Percentiles rank a stretch among this genome's conserved stretches.
Conservation (phyloP, 768 basidiomycete species). For the Astraeus odoratus region DNA sequence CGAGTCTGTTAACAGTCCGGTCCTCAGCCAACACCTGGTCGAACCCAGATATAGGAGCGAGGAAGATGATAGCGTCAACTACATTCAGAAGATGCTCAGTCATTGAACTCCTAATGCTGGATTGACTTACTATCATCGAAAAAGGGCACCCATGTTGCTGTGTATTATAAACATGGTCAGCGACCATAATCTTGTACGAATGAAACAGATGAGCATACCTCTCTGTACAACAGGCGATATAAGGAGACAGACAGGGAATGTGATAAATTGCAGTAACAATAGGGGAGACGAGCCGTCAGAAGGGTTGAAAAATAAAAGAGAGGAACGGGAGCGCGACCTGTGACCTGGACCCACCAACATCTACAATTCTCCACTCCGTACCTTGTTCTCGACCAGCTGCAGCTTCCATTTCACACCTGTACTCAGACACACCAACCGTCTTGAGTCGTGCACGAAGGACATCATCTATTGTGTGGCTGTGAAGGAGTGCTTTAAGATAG, state of each 20-base stretch:
- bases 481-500: slow-evolving; percentile 3
- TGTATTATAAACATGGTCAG: slow-evolving; percentile 7
- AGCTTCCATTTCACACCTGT: slow-evolving; percentile 76
- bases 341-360: slow-evolving; percentile 46
- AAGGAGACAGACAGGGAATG: no score
- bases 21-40: slow-evolving; percentile 50
- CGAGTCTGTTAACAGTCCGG: slow-evolving; percentile 44
- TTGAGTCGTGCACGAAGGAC: slow-evolving; percentile 47
- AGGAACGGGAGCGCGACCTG: slow-evolving; percentile 31
- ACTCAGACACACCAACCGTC: slow-evolving; percentile 73
- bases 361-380: slow-evolving; percentile 49
- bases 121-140: slow-evolving; percentile 40
- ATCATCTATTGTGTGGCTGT: slow-evolving; percentile 34
- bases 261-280: no score
- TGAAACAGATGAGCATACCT: slow-evolving; percentile 19
- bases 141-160: slow-evolving; percentile 49
- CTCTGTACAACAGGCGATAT: slow-evolving; percentile 28
- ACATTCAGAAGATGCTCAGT: neutral
- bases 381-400: slow-evolving; percentile 42
- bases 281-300: slow-evolving; percentile 1
- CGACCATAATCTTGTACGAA: slow-evolving; percentile 1
- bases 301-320: slow-evolving; percentile 1
- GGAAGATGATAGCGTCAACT: slow-evolving; percentile 48
- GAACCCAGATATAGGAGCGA: slow-evolving; percentile 53
- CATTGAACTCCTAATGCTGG: neutral